Base-by-base conservation (phyloP, 371 early-diverging fungal species). In the Lichtheimia ramosa region DNA sequence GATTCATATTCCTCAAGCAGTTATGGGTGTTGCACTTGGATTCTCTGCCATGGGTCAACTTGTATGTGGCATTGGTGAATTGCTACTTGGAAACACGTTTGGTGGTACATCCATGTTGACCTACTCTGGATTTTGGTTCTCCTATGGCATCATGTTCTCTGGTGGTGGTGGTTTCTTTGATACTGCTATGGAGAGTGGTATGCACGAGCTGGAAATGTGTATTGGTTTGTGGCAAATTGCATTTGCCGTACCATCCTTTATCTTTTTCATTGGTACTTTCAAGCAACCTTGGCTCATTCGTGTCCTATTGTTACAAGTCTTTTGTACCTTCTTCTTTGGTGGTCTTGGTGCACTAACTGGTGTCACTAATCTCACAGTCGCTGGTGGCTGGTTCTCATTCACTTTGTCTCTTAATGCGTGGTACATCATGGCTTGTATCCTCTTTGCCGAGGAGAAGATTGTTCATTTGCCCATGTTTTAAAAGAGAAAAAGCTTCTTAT, bases 41-140 rank as follows among this genome's bases (percentile, higher is more conserved):
- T 65, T 65, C 24, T 62, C 63, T 49, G 64, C 59, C 3, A 50
- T 74, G 16, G 74, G 71, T n/a, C 69, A 69, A 16, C 57, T 68
- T 40, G 54, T 66, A 23, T 60, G 64, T 15, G 61, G 61, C 23
- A 43, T 74, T n/a, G 50, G 43, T 43, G 71, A 69, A 43, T 39
- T 71, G 5, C 23, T 66, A 6, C 62, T 59, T 14, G 69, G 69
- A 21, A 66, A 74, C 49, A 56, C 66, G 12, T 71, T 64, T 49
- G 41, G 51, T 50, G 74, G 64, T 12, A 61, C 66, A 13, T 49
- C 65, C 7, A 63, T 74, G 27, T 16, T 56, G 13, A 66, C 69
- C n/a, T 71, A 64, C 52, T 55, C 67, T 34, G 64, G 74, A n/a
- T 74, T 74, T 54, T 74, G 60, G 39, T 62, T 74, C n/a, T 49